Base-by-base conservation (phyloP, 2,329 filamentous ascomycete species). In the Hortaea werneckii region DNA sequence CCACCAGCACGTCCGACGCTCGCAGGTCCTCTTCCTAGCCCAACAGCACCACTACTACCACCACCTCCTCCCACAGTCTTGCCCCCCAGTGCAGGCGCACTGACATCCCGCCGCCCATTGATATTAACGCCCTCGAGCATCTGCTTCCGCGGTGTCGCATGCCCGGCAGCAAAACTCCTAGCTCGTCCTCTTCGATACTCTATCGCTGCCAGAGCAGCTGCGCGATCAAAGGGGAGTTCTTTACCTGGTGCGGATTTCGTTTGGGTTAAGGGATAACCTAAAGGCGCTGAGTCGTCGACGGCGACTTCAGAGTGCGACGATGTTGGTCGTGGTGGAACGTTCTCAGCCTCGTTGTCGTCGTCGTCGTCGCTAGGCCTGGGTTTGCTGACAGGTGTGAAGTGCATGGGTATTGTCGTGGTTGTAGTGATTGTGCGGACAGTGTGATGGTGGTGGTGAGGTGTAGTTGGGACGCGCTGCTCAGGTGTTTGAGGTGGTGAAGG, bases 201-300 rank as follows among this genome's bases (percentile, higher is more conserved):
- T 54, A 90, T 89, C 61, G 82, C 79, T 45, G 82, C 82, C 11
- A 90, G 73, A 3, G 85, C 85, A 63, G 87, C 75, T 62, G 87
- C 85, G 44, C 85, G 75, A 45, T 74, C 71, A 45, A 74, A 62
- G n/a, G 32, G 32, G 32, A 9, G 32, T 3, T 35, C 32, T 4
- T 35, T 35, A 6, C 51, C 51, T 5, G 53, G 52, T 26, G 42
- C 37, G 11, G 37, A 47, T 47, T 38, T 40, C 50, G 46, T 29
- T 50, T 20, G 20, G 20, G 20, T 20, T 20, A 20, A 20, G 4
- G 20, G 20, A 4, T 20, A 20, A 20, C 20, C 20, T 38, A 28
- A 45, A 37, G 28, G 29, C 20, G 40, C 46, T 5, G 38, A 37
- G 27, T 42, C 39, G 13, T 52, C 51, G 20, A 54, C 27, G 47